phyloP scores from a whole-genome alignment of 176 grass and related monocot species.

The Hyparrhenia diplandra region DNA sequence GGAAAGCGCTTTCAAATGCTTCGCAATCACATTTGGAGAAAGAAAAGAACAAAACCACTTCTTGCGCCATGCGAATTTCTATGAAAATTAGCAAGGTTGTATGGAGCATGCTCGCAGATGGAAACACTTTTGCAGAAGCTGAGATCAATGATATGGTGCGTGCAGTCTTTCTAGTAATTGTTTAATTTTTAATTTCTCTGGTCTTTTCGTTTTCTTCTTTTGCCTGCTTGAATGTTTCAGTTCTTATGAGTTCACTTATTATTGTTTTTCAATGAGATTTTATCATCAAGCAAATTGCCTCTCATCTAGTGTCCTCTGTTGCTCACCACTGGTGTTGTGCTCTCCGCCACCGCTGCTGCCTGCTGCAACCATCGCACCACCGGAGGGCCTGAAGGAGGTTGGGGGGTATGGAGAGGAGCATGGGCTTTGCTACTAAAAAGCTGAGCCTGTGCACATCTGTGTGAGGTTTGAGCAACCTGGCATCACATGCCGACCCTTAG shows the following conservation, averaged over 20 bases:
- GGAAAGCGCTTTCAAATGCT: conserved; percentile 92
- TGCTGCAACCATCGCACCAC: neutral
- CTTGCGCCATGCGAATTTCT: conserved; percentile 93
- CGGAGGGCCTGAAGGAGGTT: neutral
- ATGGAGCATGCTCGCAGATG: conserved; percentile 99
- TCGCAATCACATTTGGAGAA: conserved; percentile 85
- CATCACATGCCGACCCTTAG: neutral
- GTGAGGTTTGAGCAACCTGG: too few species aligned
- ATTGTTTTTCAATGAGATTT: conserved; percentile 15
- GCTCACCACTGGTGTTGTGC: neutral
- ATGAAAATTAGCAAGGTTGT: conserved; percentile 96
- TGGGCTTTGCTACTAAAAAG: neutral
- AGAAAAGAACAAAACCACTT: conserved; percentile 99
- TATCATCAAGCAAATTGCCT: neutral
- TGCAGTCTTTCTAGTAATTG: conserved; percentile 20
- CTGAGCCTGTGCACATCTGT: neutral
- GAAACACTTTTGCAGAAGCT: conserved; percentile 97
- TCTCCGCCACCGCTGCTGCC: neutral
- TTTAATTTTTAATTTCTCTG: conserved; percentile 16
- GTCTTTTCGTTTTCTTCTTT: conserved; percentile 4
- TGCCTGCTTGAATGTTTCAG: neutral
- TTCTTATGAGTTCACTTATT: neutral
- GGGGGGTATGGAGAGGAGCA: neutral
- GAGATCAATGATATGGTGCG: conserved; percentile 93
- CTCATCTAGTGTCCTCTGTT: neutral